A percentile compares a stretch with the other conserved stretches of the same genome.
phyloP scores from a whole-genome alignment of 331 rosid genomes.

The Pyrus hybrid region DNA sequence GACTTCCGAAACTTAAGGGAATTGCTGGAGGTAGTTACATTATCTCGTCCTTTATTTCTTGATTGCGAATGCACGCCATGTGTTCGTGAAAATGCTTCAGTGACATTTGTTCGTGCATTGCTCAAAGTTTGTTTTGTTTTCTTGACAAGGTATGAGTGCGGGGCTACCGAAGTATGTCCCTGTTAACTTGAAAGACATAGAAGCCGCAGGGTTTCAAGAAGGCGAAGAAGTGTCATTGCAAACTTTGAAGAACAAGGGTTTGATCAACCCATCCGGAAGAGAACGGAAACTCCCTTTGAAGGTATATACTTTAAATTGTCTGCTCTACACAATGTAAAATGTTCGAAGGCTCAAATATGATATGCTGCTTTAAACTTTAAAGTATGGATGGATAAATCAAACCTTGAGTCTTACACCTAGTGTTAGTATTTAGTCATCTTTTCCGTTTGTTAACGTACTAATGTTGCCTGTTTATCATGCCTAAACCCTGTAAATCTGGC shows the following conservation, averaged over 20 bases:
- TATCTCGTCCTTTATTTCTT: not conserved
- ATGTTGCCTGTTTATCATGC: not conserved
- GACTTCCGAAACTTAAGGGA: slow-evolving; percentile 86
- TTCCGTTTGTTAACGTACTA: not conserved
- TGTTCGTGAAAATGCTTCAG: not conserved
- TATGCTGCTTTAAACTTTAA: not conserved
- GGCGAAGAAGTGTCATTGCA: slow-evolving; percentile 92
- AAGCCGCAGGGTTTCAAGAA: slow-evolving; percentile 69
- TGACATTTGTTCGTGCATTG: not conserved
- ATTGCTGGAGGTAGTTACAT: slow-evolving; percentile 76
- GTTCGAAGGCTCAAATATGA: not conserved
- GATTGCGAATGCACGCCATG: no score
- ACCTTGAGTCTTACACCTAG: not conserved
- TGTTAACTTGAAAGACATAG: slow-evolving; percentile 81
- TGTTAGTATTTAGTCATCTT: not conserved
- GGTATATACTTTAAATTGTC: slow-evolving; percentile 33
- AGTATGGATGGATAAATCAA: not conserved
- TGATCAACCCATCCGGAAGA: slow-evolving; percentile 94
- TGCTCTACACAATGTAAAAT: not conserved
- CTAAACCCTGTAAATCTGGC: not conserved
- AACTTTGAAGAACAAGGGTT: slow-evolving; percentile 62
- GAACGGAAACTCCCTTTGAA: slow-evolving; percentile 83
- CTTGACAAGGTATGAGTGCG: slow-evolving; percentile 67
- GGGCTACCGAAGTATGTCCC: slow-evolving; percentile 88
- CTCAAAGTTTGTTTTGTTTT: not conserved